These are phyloP conservation scores for Dillenia turbinata DNA, from an alignment of 164 flowering plant genomes.

Conservation along the genomic window DNA sequence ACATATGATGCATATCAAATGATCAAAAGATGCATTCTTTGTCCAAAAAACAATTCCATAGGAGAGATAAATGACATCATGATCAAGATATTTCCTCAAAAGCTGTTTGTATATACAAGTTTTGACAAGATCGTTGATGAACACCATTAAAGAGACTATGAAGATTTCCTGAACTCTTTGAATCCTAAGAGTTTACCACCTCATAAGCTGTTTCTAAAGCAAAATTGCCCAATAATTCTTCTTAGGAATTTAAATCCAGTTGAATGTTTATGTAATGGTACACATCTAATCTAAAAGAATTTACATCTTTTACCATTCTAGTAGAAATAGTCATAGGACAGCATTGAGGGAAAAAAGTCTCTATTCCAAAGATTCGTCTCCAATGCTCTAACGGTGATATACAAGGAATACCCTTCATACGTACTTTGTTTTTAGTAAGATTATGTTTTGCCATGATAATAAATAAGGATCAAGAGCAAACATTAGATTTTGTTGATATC, in stretches of 20 bases:
- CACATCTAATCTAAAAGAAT: background rate
- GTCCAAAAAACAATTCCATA: too few species aligned
- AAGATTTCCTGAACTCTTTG: constrained; percentile 7
- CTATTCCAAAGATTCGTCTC: constrained; percentile 4
- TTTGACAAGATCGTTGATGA: constrained; percentile 2
- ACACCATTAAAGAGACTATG: background rate
- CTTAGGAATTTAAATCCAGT: constrained; percentile 4
- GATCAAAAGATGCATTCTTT: too few species aligned
- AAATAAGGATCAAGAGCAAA: too few species aligned
- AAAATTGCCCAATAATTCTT: constrained; percentile 1
- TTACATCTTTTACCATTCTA: background rate
- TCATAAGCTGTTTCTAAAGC: constrained; percentile 5
- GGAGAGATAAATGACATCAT: too few species aligned
- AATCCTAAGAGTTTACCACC: constrained; percentile 6
- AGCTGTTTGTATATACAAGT: background rate
- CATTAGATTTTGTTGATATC: too few species aligned
- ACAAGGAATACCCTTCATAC: background rate
- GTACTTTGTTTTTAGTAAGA: background rate
- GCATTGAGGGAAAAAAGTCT: constrained; percentile 2
- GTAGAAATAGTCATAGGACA: background rate
- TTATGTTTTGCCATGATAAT: too few species aligned
- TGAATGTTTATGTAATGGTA: constrained; percentile 2
- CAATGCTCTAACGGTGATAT: background rate
- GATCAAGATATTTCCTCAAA: too few species aligned
- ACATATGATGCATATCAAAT: background rate